phyloP scores from a whole-genome alignment of 306 rosid genomes.

The Rubus idaeus region DNA sequence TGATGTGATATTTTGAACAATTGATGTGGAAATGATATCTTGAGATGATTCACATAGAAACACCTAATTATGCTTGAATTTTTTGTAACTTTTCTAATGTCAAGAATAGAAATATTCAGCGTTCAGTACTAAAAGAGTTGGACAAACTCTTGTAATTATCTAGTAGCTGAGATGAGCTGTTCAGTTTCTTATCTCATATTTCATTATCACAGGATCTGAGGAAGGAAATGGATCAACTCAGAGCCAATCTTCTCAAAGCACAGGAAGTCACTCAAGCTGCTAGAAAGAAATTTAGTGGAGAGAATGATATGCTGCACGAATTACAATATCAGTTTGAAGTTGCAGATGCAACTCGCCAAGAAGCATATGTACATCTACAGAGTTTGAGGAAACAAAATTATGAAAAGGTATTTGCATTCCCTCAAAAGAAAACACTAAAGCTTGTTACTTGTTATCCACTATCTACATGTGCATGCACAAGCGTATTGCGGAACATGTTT shows the following conservation, averaged over 20 bases:
- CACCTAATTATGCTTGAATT: neutral
- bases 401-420: constrained; percentile 56
- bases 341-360: constrained; percentile 77
- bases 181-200: constrained; percentile 21
- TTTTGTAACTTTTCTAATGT: neutral
- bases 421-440: neutral
- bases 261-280: constrained; percentile 57
- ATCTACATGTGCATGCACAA: neutral
- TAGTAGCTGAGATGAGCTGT: neutral
- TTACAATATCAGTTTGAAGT: constrained; percentile 45
- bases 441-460: neutral
- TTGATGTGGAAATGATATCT: neutral
- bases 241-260: constrained; percentile 54
- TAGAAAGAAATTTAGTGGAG: constrained; percentile 49
- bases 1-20: neutral
- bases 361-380: constrained; percentile 58
- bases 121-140: neutral
- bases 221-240: constrained; percentile 65
- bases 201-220: constrained; percentile 45
- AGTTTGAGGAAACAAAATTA: constrained; percentile 54
- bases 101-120: neutral
- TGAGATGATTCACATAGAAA: neutral
- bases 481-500: neutral
- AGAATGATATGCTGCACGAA: constrained; percentile 40
- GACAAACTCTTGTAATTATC: neutral